Conservation (phyloP, 176 grass and related monocot species). For the Lolium rigidum region DNA sequence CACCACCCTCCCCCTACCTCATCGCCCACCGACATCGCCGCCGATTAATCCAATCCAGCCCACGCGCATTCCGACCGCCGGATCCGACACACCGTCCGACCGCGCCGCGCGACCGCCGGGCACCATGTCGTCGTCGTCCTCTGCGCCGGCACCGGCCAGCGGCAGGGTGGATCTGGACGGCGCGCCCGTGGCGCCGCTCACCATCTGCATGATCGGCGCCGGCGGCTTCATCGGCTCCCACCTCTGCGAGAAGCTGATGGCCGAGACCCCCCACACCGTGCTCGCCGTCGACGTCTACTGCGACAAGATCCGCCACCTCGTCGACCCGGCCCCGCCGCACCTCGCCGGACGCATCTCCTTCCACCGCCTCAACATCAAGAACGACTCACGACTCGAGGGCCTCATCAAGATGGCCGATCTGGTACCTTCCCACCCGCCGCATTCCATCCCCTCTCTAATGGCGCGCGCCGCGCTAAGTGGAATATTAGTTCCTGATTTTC, state of each 20-base stretch:
- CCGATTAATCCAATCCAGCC: conserved; percentile 18
- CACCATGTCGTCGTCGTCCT: conserved; percentile 29
- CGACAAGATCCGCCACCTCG: conserved; percentile 99
- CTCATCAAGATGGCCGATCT: conserved; percentile 97
- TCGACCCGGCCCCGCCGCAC: conserved; percentile 63
- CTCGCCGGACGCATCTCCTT: conserved; percentile 76
- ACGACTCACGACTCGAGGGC: conserved; percentile 86
- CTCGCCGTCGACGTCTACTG: conserved; percentile 93
- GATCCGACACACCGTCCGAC: conserved; percentile 19
- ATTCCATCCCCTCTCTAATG: no score
- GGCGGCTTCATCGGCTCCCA: conserved; percentile 98
- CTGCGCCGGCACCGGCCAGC: neutral
- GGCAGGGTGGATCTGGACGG: conserved; percentile 88
- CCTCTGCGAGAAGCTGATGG: conserved; percentile 98
- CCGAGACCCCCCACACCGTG: conserved; percentile 54
- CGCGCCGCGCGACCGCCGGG: conserved; percentile 7
- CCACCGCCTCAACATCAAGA: conserved; percentile 99
- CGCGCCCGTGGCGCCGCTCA: conserved; percentile 47
- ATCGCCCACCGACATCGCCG: conserved; percentile 49
- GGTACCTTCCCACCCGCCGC: conserved; percentile 50
- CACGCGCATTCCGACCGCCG: conserved; percentile 35
- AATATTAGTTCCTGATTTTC: neutral
- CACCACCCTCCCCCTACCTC: neutral
- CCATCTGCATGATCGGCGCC: conserved; percentile 96
- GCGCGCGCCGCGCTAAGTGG: neutral